phyloP scores from a whole-genome alignment of 176 grass and related monocot genomes.

The Rhynchospora breviuscula region DNA sequence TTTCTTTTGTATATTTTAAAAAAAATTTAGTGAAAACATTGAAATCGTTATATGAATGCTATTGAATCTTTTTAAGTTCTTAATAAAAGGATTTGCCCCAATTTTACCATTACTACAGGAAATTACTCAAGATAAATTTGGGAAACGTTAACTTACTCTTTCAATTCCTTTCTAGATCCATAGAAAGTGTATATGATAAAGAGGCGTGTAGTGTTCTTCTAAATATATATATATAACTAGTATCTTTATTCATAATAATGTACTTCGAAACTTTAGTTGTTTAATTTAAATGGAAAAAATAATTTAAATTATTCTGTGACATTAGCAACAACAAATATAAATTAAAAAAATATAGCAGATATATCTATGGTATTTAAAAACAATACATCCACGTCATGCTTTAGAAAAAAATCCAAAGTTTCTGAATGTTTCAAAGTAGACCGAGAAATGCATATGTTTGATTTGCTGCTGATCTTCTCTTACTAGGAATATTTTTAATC shows the following conservation, averaged over 20 bases:
- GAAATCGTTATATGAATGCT: neutral
- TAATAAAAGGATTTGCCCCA: neutral
- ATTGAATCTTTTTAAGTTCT: neutral
- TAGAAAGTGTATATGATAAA: neutral
- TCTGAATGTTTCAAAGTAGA: constrained; percentile 1
- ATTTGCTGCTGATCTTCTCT: constrained; percentile 8
- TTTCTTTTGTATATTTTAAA: too few species aligned
- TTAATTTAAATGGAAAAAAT: neutral
- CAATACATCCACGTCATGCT: neutral
- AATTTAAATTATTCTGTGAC: neutral
- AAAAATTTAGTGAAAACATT: neutral
- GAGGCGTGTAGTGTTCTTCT: neutral
- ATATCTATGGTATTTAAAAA: too few species aligned
- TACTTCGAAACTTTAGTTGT: neutral
- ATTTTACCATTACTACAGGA: neutral
- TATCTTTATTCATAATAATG: neutral
- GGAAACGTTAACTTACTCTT: neutral
- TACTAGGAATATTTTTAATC: neutral
- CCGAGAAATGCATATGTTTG: neutral
- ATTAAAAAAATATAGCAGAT: neutral
- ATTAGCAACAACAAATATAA: too few species aligned
- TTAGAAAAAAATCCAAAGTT: neutral
- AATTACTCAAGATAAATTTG: neutral
- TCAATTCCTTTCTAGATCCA: neutral
- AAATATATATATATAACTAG: neutral